Conservation (phyloP, 139 green algal species). For the Volvox africanus region DNA sequence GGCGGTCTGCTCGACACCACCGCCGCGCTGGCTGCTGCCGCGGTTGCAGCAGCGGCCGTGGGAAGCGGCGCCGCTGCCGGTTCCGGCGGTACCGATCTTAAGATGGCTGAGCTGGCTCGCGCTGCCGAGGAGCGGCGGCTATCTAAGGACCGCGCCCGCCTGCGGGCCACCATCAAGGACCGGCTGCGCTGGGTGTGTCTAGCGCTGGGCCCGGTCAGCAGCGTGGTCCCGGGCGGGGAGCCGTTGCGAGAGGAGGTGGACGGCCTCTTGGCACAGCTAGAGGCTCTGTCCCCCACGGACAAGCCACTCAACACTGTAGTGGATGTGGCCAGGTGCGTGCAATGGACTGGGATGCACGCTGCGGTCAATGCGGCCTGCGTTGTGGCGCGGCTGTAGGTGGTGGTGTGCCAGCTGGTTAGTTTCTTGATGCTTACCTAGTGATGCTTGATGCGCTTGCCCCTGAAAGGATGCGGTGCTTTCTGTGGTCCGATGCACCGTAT, state of each 20-base stretch:
- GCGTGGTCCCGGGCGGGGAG: slow-evolving; percentile 57
- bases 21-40: slow-evolving; percentile 25
- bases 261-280: slow-evolving; percentile 49
- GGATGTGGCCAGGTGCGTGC: background rate
- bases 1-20: slow-evolving; percentile 24
- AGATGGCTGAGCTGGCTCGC: slow-evolving; percentile 3
- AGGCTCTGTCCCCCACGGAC: slow-evolving; percentile 40
- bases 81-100: slow-evolving; percentile 2
- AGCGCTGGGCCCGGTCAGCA: slow-evolving; percentile 46
- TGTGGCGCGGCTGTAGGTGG: too few relatives aligned
- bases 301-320: slow-evolving; percentile 48
- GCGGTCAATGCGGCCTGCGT: too few relatives aligned
- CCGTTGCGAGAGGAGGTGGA: slow-evolving; percentile 55
- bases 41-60: slow-evolving; percentile 10
- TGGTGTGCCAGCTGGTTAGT: too few relatives aligned
- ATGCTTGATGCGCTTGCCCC: too few relatives aligned
- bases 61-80: background rate
- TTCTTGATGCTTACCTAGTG: too few relatives aligned
- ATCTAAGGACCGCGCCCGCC: background rate
- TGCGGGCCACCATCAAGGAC: slow-evolving; percentile 52
- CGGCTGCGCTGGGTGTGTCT: slow-evolving; percentile 39
- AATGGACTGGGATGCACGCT: too few relatives aligned
- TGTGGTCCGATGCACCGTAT: too few relatives aligned
- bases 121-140: background rate
- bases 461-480: too few relatives aligned